phyloP scores from a whole-genome alignment of 208 protist genomes.

The Leishmania guyanensis region DNA sequence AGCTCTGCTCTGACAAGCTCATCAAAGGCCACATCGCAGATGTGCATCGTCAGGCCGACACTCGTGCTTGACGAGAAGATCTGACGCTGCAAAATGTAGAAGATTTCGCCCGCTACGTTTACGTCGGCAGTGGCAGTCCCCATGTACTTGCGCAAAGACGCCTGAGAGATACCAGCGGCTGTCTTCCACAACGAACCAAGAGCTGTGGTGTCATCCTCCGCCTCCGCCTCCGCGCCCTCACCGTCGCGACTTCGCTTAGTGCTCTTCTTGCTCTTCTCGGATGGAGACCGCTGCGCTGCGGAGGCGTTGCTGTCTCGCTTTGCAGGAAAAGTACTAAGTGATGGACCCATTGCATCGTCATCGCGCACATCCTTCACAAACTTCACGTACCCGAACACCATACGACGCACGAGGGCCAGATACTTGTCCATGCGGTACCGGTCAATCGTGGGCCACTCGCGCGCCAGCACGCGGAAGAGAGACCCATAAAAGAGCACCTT shows the following conservation, averaged over 20 bases:
- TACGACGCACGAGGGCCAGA: conserved; percentile 80
- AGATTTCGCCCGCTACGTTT: conserved; percentile 44
- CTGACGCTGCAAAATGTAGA: conserved; percentile 74
- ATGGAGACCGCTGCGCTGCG: neutral
- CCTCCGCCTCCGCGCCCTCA: neutral
- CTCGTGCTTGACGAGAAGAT: conserved; percentile 57
- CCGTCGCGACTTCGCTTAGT: conserved; percentile 24
- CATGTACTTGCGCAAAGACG: conserved; percentile 25
- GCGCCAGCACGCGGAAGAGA: conserved; percentile 76
- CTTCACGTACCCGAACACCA: conserved; percentile 56
- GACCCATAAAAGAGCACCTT: conserved; percentile 71
- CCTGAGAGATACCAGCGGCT: conserved; percentile 23
- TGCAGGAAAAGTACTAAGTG: conserved; percentile 14
- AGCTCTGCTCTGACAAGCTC: conserved; percentile 60
- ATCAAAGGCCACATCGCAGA: conserved; percentile 82
- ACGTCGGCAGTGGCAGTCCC: conserved; percentile 14
- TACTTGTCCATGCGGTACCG: conserved; percentile 92
- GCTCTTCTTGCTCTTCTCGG: conserved; percentile 13
- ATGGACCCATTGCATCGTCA: conserved; percentile 8
- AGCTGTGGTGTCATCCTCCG: neutral
- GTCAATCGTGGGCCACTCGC: conserved; percentile 92
- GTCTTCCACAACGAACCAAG: conserved; percentile 19
- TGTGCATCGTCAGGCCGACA: conserved; percentile 83
- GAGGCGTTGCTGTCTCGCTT: conserved; percentile 11
- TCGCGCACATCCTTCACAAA: conserved; percentile 53